These are phyloP conservation scores for Madurella fahalii DNA, from an alignment of 2,329 filamentous ascomycete species.

Conservation along the genomic window DNA sequence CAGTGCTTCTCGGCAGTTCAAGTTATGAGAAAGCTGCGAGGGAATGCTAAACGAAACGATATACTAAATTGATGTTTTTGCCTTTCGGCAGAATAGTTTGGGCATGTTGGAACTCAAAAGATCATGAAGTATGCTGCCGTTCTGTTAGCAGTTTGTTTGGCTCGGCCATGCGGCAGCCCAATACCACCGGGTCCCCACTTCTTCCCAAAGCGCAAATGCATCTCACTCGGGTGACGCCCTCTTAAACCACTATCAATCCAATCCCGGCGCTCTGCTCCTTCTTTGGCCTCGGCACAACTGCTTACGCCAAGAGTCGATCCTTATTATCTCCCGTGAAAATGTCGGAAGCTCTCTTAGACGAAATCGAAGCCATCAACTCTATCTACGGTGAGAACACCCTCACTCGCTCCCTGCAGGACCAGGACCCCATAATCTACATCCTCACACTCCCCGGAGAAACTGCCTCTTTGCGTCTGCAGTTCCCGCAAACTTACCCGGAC, in stretches of 20 bases:
- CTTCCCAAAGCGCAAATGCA: background rate
- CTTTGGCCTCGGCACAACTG: background rate
- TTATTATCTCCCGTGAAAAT: conserved; percentile 30
- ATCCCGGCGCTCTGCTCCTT: background rate
- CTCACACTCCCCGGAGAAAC: conserved; percentile 64
- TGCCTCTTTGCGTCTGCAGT: conserved; percentile 59
- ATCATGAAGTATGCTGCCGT: too few relatives aligned
- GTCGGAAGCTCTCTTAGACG: conserved; percentile 63
- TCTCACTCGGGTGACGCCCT: background rate
- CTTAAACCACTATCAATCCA: background rate
- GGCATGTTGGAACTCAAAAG: too few relatives aligned
- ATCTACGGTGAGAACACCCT: conserved; percentile 73
- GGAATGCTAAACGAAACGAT: too few relatives aligned
- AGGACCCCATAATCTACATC: conserved; percentile 45
- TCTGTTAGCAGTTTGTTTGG: too few relatives aligned
- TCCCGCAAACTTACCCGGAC: conserved; percentile 71
- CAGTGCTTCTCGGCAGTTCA: too few relatives aligned
- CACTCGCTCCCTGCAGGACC: conserved; percentile 27
- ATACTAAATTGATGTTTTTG: too few relatives aligned
- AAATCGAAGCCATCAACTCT: conserved; percentile 77
- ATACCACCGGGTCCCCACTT: background rate
- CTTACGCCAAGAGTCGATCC: too few relatives aligned
- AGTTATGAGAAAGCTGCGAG: too few relatives aligned
- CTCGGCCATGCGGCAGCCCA: too few relatives aligned
- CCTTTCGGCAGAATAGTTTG: background rate